Evolutionary conservation across 192 early-diverging fungal species (phyloP).

Genomic region (Geosiphon pyriformis): DNA sequence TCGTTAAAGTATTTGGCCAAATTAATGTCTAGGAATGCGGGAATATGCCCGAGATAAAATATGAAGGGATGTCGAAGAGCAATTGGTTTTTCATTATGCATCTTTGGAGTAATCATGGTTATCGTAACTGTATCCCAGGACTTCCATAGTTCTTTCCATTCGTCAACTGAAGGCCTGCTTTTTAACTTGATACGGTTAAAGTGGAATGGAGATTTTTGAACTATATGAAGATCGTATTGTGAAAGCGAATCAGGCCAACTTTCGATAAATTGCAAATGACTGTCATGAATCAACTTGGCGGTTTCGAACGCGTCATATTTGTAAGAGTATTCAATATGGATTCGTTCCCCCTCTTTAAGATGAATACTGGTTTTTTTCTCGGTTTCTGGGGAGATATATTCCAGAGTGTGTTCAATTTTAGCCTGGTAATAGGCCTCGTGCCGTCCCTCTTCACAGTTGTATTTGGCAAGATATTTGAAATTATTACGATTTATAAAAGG

Average conservation of each 20-base stretch:
- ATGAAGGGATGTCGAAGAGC: constrained; percentile 80
- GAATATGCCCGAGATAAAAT: constrained; percentile 87
- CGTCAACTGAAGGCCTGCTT: constrained; percentile 54
- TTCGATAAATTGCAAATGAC: constrained; percentile 40
- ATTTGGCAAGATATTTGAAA: constrained; percentile 70
- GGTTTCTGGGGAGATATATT: constrained; percentile 31
- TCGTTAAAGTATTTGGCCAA: constrained; percentile 41
- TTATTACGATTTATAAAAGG: constrained; percentile 53
- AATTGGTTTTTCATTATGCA: constrained; percentile 68
- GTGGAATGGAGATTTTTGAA: constrained; percentile 51
- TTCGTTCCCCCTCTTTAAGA: constrained; percentile 69
- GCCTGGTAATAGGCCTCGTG: constrained; percentile 77
- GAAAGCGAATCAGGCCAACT: constrained; percentile 49
- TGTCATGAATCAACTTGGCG: constrained; percentile 39
- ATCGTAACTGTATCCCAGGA: constrained; percentile 70
- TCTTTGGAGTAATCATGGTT: constrained; percentile 52
- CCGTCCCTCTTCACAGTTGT: constrained; percentile 67
- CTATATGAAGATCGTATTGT: constrained; percentile 53
- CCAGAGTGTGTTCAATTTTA: constrained; percentile 41
- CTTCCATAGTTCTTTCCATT: constrained; percentile 80
- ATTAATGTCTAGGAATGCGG: constrained; percentile 63
- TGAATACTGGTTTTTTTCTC: constrained; percentile 30
- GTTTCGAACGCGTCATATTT: constrained; percentile 69
- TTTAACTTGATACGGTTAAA: constrained; percentile 21
- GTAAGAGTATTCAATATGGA: constrained; percentile 86